These are phyloP conservation scores for Pseudogymnoascus sp. DNA, from an alignment of 2,329 filamentous ascomycete species.

Conservation along the genomic window DNA sequence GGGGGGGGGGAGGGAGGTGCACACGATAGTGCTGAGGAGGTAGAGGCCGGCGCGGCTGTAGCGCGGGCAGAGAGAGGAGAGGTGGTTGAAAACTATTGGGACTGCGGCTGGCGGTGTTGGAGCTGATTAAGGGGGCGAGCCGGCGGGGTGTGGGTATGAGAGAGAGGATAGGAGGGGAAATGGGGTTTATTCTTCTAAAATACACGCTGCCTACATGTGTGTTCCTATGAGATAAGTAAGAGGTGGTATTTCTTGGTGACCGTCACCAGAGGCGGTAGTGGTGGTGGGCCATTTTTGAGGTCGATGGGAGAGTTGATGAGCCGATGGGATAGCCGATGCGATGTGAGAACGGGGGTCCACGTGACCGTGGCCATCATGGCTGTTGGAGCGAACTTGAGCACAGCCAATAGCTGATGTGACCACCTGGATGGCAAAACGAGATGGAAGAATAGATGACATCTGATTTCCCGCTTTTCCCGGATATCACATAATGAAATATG, in stretches of 20 bases:
- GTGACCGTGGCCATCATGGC: background rate
- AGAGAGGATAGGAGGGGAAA: background rate
- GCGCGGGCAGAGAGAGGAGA: too few species aligned
- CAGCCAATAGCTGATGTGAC: background rate
- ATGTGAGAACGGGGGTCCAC: background rate
- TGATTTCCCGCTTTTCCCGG: background rate
- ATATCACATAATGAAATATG: background rate
- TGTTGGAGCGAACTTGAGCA: background rate
- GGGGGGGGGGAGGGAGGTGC: too few species aligned
- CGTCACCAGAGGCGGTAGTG: too few species aligned
- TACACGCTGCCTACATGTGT: background rate
- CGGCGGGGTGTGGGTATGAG: background rate
- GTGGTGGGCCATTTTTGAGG: too few species aligned
- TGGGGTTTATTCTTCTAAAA: too few species aligned
- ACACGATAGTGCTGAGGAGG: too few species aligned
- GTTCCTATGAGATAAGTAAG: background rate
- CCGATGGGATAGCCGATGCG: background rate
- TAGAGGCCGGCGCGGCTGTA: too few species aligned
- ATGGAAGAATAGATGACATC: background rate
- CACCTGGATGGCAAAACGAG: too few species aligned
- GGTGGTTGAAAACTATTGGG: too few species aligned
- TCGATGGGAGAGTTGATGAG: background rate
- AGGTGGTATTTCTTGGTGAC: too few species aligned
- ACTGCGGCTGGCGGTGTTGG: too few species aligned
- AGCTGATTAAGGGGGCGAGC: too few species aligned